phyloP scores from a whole-genome alignment of 2,329 filamentous ascomycete genomes.

The Sporothrix brasiliensis region DNA sequence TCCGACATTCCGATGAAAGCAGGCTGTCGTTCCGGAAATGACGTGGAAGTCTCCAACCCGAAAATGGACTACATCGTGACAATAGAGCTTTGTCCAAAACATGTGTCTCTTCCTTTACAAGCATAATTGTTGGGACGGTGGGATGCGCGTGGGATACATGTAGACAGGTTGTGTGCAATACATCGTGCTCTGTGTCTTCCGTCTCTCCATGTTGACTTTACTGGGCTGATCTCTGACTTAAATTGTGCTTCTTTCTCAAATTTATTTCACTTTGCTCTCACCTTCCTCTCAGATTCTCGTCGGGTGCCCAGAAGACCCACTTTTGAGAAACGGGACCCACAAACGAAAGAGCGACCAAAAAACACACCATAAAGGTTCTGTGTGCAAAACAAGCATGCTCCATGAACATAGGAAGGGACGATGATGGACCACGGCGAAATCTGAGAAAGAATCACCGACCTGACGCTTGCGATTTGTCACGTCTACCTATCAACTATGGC shows the following conservation, averaged over 20 bases:
- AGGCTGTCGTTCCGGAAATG: neutral
- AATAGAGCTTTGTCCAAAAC: neutral
- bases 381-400: neutral
- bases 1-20: conserved; percentile 21
- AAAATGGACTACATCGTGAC: neutral
- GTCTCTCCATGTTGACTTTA: too few relatives aligned
- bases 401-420: neutral
- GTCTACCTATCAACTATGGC: neutral
- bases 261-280: neutral
- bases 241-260: neutral
- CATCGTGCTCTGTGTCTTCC: too few relatives aligned
- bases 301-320: neutral
- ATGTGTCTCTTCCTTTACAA: neutral
- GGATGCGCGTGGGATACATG: neutral
- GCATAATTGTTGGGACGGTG: neutral
- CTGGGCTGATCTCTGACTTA: neutral
- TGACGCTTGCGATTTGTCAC: neutral
- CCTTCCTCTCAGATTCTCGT: neutral
- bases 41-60: neutral
- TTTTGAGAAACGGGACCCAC: neutral
- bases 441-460: conserved; percentile 5
- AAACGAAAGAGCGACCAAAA: conserved; percentile 1
- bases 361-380: neutral
- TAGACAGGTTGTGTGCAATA: too few relatives aligned
- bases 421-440: neutral